Evolutionary conservation across 305 asterid species (phyloP).

Genomic region (Fraxinus baroniana): DNA sequence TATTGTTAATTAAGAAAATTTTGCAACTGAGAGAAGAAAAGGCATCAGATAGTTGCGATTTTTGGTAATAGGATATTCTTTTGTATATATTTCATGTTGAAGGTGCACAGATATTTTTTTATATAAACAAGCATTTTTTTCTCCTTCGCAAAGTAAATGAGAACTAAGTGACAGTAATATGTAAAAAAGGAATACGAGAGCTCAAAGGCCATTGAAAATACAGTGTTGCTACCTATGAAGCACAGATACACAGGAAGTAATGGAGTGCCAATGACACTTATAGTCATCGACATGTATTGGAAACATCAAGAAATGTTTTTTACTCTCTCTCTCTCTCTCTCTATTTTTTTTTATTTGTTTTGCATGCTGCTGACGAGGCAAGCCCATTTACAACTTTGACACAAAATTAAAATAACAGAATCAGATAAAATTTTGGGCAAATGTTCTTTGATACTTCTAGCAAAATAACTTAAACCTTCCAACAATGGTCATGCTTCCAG

Average conservation of each 20-base stretch:
- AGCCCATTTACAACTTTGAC: neutral
- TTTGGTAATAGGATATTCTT: neutral
- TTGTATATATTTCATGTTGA: neutral
- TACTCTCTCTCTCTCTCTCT: neutral
- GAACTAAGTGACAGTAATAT: neutral
- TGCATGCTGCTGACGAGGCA: neutral
- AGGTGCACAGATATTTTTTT: neutral
- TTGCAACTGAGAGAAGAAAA: neutral
- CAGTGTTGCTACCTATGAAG: neutral
- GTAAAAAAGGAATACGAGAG: neutral
- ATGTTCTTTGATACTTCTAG: neutral
- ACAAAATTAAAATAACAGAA: neutral
- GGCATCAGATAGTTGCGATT: neutral
- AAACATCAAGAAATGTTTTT: neutral
- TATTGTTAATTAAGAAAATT: neutral
- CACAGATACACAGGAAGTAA: neutral
- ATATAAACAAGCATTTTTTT: neutral
- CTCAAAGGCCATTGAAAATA: neutral
- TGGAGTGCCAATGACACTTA: neutral
- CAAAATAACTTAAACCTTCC: neutral
- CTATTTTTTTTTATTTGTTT: neutral
- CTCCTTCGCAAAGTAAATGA: neutral
- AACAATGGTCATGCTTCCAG: neutral
- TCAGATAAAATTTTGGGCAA: neutral
- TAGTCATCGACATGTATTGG: neutral